Evolutionary conservation across 225 moss, liverwort and hornwort genomes (phyloP).

Genomic region (Bryum argenteum): DNA sequence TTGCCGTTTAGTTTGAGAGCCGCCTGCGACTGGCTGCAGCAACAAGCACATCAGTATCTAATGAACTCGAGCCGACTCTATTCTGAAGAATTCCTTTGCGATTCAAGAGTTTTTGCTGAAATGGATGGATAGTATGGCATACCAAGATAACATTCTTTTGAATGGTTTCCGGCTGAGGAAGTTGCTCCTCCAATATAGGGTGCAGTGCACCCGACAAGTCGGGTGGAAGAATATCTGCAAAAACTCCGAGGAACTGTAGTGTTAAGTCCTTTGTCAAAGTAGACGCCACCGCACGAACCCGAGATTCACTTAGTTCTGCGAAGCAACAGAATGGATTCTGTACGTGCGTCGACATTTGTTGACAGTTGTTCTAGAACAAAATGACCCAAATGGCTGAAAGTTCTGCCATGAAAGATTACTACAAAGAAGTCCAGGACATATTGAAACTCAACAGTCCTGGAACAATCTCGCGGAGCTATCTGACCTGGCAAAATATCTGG

Average conservation of each 20-base stretch:
- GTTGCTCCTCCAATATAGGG: constrained; percentile 56
- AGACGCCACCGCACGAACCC: background rate
- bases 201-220: constrained; percentile 40
- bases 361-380: constrained; percentile 4
- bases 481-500: constrained; percentile 37
- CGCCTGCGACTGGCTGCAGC: constrained; percentile 40
- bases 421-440: background rate
- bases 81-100: background rate
- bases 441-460: background rate
- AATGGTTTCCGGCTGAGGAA: constrained; percentile 39
- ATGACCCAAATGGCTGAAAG: background rate
- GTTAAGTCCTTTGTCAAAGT: background rate
- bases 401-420: background rate
- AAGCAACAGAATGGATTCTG: background rate
- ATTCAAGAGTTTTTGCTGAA: constrained; percentile 5
- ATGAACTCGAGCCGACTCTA: constrained; percentile 8
- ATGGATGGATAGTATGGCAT: constrained; percentile 25
- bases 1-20: constrained; percentile 31
- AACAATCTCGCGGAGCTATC: constrained; percentile 2
- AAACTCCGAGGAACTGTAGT: background rate
- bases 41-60: constrained; percentile 1
- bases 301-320: background rate
- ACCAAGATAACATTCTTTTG: constrained; percentile 28
- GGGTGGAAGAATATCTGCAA: constrained; percentile 44
- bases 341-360: background rate